Evolutionary conservation across 805 yeast genomes (phyloP), one percentile per base, ranked within the genome.

Genomic region (Pichia phayaonensis): DNA sequence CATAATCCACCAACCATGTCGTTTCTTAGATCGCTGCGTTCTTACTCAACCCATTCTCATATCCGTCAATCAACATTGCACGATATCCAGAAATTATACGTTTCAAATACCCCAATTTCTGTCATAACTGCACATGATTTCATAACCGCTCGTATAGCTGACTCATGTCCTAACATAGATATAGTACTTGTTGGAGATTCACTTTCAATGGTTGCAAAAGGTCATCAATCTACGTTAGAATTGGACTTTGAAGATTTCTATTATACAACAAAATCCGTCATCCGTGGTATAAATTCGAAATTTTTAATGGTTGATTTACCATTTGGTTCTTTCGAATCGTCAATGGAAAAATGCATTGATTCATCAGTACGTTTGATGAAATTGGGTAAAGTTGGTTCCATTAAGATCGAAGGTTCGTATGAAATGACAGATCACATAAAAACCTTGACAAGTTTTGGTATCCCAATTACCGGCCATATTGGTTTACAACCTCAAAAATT

Each of bases 401-500:
- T 92, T 51, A 92, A 94, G 63, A 61, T 94, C 13, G 99, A 94
- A 68, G 95, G 96, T 8, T 90, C 94, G 0, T 67, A 61, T 40
- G 82, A 78, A 50, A 76, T 75, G 49, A 64, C 80, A 3, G 70
- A 75, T 2, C 77, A 84, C 1, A 77, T 94, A 11, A 59, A 66
- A 50, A 75, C 74, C 53, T 66, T 92, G 20, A 73, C 82, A 1
- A 63, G 74, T 5, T 72, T 83, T 18, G 98, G 98, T 1, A 82
- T 92, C 11, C 95, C 97, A 0, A 90, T 90, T 2, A 75, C 88
- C 69, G 97, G 95, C 1, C 99, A 92, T 65, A 79, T 88, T 29
- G 99, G 99, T 0, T 71, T 92, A 31, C 88, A 96, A 4, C 99
- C 99, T 2, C 98, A 94, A 64, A 76, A 87, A 42, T 81, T 81